These are phyloP conservation scores for Claviceps maximensis DNA, from an alignment of 2,329 filamentous ascomycete species.

Conservation along the genomic window DNA sequence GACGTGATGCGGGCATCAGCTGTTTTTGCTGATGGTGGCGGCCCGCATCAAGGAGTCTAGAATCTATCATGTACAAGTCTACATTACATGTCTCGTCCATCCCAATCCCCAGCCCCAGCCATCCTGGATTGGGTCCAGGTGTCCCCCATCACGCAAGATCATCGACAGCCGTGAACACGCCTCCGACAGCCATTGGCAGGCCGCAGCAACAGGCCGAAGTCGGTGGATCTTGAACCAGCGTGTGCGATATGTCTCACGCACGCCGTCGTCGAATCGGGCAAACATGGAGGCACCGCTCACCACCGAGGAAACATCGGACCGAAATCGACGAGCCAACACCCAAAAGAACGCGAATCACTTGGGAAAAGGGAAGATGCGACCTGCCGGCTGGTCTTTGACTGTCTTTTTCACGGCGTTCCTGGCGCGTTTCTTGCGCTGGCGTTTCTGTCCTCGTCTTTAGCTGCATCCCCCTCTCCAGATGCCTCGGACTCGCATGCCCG, in stretches of 20 bases:
- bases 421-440: no score
- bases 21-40: background rate
- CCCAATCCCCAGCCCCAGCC: no score
- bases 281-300: background rate
- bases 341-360: background rate
- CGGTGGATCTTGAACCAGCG: background rate
- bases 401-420: no score
- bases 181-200: no score
- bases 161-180: no score
- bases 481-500: background rate
- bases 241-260: background rate
- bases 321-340: no score
- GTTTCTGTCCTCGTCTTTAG: background rate
- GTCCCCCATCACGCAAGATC: background rate
- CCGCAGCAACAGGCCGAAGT: background rate
- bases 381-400: no score
- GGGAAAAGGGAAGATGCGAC: no score
- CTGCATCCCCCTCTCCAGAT: background rate
- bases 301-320: no score
- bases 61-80: no score
- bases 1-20: background rate
- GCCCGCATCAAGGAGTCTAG: background rate
- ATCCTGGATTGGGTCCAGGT: background rate
- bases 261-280: background rate
- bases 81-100: background rate